A percentile compares a stretch with the other conserved stretches of the same genome.
These are phyloP conservation scores for Trypanosoma mega DNA, from an alignment of 208 protist species.

Conservation along the genomic window DNA sequence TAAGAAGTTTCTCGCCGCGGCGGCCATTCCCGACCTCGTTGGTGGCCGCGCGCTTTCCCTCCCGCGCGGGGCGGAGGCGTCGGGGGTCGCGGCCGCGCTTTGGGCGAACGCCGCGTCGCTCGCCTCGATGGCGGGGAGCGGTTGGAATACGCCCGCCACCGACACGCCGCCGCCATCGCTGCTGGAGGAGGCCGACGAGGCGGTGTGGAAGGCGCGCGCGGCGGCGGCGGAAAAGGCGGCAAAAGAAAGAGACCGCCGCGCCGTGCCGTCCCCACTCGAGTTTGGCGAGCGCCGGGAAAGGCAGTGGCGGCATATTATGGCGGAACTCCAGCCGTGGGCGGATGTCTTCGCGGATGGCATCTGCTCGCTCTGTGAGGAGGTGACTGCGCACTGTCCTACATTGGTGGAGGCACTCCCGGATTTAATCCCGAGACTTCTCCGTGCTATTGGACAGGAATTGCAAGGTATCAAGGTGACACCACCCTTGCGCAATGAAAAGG, in stretches of 20 bases:
- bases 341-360: constrained; percentile 42
- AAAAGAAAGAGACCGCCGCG: background rate
- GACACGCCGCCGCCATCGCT: too few relatives aligned
- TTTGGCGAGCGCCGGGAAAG: constrained; percentile 45
- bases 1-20: constrained; percentile 29
- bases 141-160: too few relatives aligned
- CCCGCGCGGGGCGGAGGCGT: background rate
- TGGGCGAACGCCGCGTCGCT: too few relatives aligned
- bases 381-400: constrained; percentile 35
- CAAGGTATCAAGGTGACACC: constrained; percentile 27
- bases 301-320: constrained; percentile 33
- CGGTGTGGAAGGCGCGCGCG: background rate
- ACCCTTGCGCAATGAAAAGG: constrained; percentile 28
- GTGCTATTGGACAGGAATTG: constrained; percentile 32
- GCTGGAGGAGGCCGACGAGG: too few relatives aligned
- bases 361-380: constrained; percentile 44
- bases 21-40: constrained; percentile 33
- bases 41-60: constrained; percentile 36
- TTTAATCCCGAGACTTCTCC: constrained; percentile 37
- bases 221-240: background rate
- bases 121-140: too few relatives aligned
- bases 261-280: constrained; percentile 12
- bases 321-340: constrained; percentile 36
- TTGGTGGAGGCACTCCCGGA: constrained; percentile 29
- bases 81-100: too few relatives aligned